phyloP scores from a whole-genome alignment of 2,329 filamentous ascomycete genomes.

The Ophiosphaerella korrae region DNA sequence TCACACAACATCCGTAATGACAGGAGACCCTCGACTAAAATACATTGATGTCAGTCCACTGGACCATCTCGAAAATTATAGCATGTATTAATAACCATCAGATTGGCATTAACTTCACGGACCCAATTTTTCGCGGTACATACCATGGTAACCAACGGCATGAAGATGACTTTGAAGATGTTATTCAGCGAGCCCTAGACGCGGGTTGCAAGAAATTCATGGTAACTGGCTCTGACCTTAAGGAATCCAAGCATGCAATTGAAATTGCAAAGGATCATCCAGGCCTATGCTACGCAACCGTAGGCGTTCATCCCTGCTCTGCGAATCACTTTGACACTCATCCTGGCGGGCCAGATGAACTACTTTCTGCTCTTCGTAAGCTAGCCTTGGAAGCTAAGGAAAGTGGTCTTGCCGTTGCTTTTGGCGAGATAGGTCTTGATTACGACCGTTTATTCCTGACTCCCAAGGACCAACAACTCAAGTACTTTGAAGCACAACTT shows the following conservation, averaged over 20 bases:
- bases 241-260: slow-evolving; percentile 76
- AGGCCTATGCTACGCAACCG: slow-evolving; percentile 82
- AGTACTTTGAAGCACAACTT: slow-evolving; percentile 84
- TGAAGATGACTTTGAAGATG: slow-evolving; percentile 72
- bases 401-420: slow-evolving; percentile 70
- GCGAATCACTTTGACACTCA: slow-evolving; percentile 75
- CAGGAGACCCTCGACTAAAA: slow-evolving; percentile 24
- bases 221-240: slow-evolving; percentile 87
- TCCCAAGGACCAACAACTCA: slow-evolving; percentile 76
- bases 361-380: slow-evolving; percentile 64
- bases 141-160: slow-evolving; percentile 83
- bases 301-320: slow-evolving; percentile 92
- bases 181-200: slow-evolving; percentile 77
- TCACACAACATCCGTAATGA: slow-evolving; percentile 9
- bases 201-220: slow-evolving; percentile 89
- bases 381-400: slow-evolving; percentile 67
- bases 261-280: slow-evolving; percentile 75
- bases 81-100: slow-evolving; percentile 39
- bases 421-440: slow-evolving; percentile 95
- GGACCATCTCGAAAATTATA: slow-evolving; percentile 6
- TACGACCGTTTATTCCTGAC: slow-evolving; percentile 90
- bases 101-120: slow-evolving; percentile 94
- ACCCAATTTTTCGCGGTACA: slow-evolving; percentile 83
- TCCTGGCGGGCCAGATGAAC: slow-evolving; percentile 61
- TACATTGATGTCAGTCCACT: slow-evolving; percentile 53